Evolutionary conservation across 73 alveolate genomes (phyloP), one percentile per base, ranked within the genome.

Genomic region (Paramecium biaurelia): DNA sequence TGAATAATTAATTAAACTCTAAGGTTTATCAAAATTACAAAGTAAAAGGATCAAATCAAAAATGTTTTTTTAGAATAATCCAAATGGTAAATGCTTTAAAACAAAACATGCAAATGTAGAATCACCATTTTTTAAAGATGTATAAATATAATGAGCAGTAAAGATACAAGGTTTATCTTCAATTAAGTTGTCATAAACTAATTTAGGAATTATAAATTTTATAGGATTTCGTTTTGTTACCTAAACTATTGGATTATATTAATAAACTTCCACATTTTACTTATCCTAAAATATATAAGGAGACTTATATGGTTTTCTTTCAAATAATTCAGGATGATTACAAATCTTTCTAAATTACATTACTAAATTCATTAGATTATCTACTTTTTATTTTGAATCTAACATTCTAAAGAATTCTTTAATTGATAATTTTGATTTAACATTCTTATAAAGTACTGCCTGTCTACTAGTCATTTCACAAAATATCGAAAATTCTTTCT

Each of bases 311-410:
- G 96, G 93, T 92, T 98, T 96, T 92, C 99, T 97, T 85, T 98
- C 99, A 84, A 98, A 96, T 28, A 98, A 95, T 92, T 98, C 99
- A 7, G 99, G 99, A 93, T 98, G 99, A 93, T 98, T 98, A 58
- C 99, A 98, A 2, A 98, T 99, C 93, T 98, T 98, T 92, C 99
- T 96, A 58, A 98, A 96, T 92, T 98, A 98, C 98, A 98, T 98
- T 26, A 98, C 99, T 70, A 98, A 93, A 95, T 98, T 98, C 99
- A 98, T 96, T 56, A 98, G 89, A 92, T 97, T 98, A 42, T 98
- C 99, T 57, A 98, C 96, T 86, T 98, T 98, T 53, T 95, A 93
- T 86, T 98, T 97, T 15, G 97, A 89, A 74, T 96, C 98, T n/a
- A 97, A 95, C 92, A 95, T 92, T 86, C 94, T 93, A 89, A 98